Base-by-base conservation (phyloP, 176 grass and related monocot species). In the Hordeum marinum region DNA sequence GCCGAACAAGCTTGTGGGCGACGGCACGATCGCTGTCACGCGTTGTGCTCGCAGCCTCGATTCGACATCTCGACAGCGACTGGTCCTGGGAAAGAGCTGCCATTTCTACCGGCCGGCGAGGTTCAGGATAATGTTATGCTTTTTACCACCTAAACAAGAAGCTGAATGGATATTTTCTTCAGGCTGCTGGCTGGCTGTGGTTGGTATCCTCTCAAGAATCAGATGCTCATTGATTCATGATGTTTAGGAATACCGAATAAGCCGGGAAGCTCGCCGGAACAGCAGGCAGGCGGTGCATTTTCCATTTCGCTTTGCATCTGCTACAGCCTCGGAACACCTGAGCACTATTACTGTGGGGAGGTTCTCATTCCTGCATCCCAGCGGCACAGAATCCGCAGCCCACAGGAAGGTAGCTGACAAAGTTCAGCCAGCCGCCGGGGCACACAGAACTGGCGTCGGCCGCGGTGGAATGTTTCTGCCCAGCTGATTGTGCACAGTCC, bases 161-260 rank as follows among this genome's bases (percentile, higher is more conserved):
- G 35, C 48, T 89, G 43, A 72, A 84, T 73, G 21, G 35, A 13
- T 75, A 21, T 82, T 87, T 35, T 29, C 11, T 55, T 58, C 66
- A 26, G 6, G 57, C 36, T 3, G 52, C 52, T 48, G 45, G 0
- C 13, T 48, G 45, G 13, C 4, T 29, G 29, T 29, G 29, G 29
- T 2, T 65, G 66, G 67, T 41, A 80, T 36, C 68, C 74, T 75
- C 45, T 59, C 25, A 80, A 84, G 87, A 59, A 89, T 85, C 87
- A 80, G 81, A 75, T 89, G 76, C 87, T 75, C 60, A 6, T 17
- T 55, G 2, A 7, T 43, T 58, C 27, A 77, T 88, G 37, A 79
- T 27, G n/a, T 40, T 55, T 43, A 80, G 18, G 45, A 80, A 80
- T 26, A 67, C 87, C n/a, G n/a, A n/a, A n/a, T n/a, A n/a, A n/a